Conservation (phyloP, 176 grass and related monocot genomes). For the Canna indica region DNA sequence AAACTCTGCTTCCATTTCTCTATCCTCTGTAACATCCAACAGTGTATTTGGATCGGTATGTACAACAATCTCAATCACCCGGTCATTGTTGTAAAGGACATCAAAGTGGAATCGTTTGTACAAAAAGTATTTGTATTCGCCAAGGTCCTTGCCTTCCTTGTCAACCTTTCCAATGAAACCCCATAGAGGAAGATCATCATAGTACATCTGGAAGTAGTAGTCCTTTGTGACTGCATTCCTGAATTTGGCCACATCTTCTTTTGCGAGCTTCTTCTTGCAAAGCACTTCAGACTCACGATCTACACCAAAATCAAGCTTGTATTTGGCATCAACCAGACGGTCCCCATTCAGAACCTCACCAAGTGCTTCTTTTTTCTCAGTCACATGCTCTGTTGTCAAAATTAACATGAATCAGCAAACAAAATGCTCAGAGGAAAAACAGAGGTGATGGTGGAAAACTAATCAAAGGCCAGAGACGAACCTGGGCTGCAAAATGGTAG, state of each 20-base stretch:
- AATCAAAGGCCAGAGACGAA: conserved; percentile 14
- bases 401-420: not conserved
- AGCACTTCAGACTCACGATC: conserved; percentile 52
- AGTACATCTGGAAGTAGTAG: conserved; percentile 98
- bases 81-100: conserved; percentile 37
- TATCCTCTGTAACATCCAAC: conserved; percentile 68
- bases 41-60: conserved; percentile 51
- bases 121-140: conserved; percentile 66
- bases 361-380: conserved; percentile 64
- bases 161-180: conserved; percentile 44
- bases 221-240: conserved; percentile 48
- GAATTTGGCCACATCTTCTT: conserved; percentile 37
- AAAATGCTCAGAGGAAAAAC: not conserved
- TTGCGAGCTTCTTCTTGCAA: conserved; percentile 59
- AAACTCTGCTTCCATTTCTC: conserved; percentile 52
- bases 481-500: conserved; percentile 85
- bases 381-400: conserved; percentile 54
- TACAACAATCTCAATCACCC: conserved; percentile 75
- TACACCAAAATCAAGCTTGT: conserved; percentile 62
- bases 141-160: conserved; percentile 33
- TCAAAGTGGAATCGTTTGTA: conserved; percentile 56
- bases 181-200: conserved; percentile 84
- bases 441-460: not conserved
- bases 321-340: conserved; percentile 40
- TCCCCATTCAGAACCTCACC: no score